phyloP scores from a whole-genome alignment of 331 rosid species.

The Acacia pycnantha region DNA sequence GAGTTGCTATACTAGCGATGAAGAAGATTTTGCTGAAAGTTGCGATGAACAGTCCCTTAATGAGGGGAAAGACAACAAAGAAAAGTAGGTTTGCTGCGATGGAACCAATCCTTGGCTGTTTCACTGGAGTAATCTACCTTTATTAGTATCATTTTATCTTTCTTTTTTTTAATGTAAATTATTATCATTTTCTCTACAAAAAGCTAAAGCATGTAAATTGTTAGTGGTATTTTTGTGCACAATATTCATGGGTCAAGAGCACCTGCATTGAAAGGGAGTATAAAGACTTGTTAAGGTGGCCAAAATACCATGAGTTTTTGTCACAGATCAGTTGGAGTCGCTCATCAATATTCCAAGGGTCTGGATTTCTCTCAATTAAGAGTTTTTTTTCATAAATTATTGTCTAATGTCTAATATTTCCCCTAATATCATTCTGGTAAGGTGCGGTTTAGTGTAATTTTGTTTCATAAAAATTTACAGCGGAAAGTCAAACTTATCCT shows the following conservation, averaged over 20 bases:
- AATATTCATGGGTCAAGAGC: not conserved
- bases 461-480: not conserved
- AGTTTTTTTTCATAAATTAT: too few relatives aligned
- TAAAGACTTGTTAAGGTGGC: too few relatives aligned
- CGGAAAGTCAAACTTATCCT: not conserved
- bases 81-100: constrained; percentile 29
- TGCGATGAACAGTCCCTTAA: constrained; percentile 29
- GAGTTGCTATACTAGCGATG: not conserved
- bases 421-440: too few relatives aligned
- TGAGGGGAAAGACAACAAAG: constrained; percentile 42
- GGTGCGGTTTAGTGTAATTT: not conserved
- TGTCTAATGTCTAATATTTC: too few relatives aligned
- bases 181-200: not conserved
- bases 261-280: not conserved
- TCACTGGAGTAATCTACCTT: not conserved
- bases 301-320: not conserved
- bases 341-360: too few relatives aligned
- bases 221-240: constrained; percentile 31
- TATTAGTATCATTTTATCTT: too few relatives aligned
- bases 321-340: too few relatives aligned
- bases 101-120: constrained; percentile 24
- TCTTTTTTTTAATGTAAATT: too few relatives aligned
- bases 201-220: not conserved
- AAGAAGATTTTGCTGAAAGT: not conserved
- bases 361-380: too few relatives aligned